Base-by-base conservation (phyloP, 371 early-diverging fungal species). In the Smittium culicis region DNA sequence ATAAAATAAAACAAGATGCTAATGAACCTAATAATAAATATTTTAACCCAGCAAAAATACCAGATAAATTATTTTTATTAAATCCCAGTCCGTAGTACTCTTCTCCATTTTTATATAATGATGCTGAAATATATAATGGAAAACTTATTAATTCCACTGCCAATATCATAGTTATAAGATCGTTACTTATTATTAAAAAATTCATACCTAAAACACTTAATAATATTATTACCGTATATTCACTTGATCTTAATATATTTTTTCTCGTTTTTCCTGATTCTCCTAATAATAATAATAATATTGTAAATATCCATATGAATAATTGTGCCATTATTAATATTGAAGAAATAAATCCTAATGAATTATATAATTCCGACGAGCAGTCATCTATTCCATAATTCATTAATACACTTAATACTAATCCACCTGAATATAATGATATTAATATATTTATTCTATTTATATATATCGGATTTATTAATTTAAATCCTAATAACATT, bases 21-120 rank as follows among this genome's bases (percentile, higher is more conserved):
- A 76, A 76, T 66, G 73, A 66, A 68, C 75, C 75, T 74, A 75
- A 74, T 71, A 74, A 71, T 74, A 74, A 77, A 77, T 79, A 77
- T 75, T 79, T 79, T 72, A 79, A 77, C 66, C 78, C 78, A 34
- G 79, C 79, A 74, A 75, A 73, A 68, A 75, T 75, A 63, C 69
- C 67, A 59, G 67, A 70, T 68, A 71, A 33, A 60, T 60, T 60
- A 60, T 60, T 33, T 33, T 60, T 60, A 60, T 60, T 60, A 60
- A 60, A 31, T 66, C 74, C 74, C 70, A 73, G 70, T 59, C 66
- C 67, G 62, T 69, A 66, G 30, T 29, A 31, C 33, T 31, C 30
- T 35, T 62, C 74, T 70, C 73, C 76, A 68, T 67, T 67, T 71
- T 73, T 80, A 80, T 66, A 80, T 72, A 76, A 67, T 71, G 69